These are phyloP conservation scores for Exophiala alcalophila DNA, from an alignment of 2,329 filamentous ascomycete genomes.

Conservation along the genomic window DNA sequence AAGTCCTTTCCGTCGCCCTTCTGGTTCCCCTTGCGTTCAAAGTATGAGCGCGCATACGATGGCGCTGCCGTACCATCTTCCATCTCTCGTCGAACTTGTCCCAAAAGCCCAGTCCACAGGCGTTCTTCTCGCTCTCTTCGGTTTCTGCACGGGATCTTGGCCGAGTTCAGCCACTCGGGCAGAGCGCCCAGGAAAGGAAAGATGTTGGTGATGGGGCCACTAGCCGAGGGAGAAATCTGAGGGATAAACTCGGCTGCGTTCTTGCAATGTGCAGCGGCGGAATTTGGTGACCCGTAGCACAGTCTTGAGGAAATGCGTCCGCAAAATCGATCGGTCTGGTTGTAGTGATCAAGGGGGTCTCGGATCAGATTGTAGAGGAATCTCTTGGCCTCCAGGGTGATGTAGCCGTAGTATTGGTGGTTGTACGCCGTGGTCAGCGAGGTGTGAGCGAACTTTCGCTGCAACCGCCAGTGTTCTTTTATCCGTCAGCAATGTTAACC, in stretches of 20 bases:
- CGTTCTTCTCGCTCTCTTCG: conserved; percentile 31
- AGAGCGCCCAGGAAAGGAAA: conserved; percentile 28
- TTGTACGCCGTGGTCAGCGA: conserved; percentile 30
- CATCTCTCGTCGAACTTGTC: conserved; percentile 27
- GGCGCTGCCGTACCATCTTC: conserved; percentile 23
- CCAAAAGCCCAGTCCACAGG: conserved; percentile 30
- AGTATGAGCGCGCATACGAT: conserved; percentile 28
- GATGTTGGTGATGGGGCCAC: conserved; percentile 29
- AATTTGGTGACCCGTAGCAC: conserved; percentile 27
- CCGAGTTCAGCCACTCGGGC: conserved; percentile 30
- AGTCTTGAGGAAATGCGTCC: conserved; percentile 28
- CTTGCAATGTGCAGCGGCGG: conserved; percentile 30
- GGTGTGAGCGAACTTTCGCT: conserved; percentile 32
- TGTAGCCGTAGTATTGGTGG: conserved; percentile 29
- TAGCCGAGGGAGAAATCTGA: conserved; percentile 30
- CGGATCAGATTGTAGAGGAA: conserved; percentile 29
- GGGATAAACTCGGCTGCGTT: conserved; percentile 32
- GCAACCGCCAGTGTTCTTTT: conserved; percentile 29
- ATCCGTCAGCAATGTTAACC: background rate
- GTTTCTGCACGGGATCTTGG: conserved; percentile 25
- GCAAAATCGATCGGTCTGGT: conserved; percentile 30
- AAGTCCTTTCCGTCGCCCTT: too few species aligned
- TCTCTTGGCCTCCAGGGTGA: conserved; percentile 29
- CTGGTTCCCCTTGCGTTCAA: conserved; percentile 29
- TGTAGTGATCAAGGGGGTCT: conserved; percentile 30